Evolutionary conservation across 108 stramenopile genomes (phyloP).

Genomic region (Nitzschia sp.): DNA sequence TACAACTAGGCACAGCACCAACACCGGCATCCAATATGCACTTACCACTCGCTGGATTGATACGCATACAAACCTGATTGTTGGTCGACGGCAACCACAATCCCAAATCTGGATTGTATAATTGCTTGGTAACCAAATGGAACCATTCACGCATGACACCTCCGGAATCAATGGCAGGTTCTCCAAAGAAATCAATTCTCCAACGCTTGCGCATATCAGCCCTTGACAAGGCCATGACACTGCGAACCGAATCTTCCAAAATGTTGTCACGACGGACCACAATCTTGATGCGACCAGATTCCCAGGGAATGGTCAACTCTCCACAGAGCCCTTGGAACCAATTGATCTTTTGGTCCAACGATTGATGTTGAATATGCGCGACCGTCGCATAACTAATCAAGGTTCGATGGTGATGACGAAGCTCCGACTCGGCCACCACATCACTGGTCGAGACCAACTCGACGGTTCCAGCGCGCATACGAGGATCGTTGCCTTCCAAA

Average conservation of each 20-base stretch:
- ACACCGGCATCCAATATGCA: not conserved
- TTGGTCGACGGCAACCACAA: constrained; percentile 86
- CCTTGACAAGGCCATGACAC: constrained; percentile 76
- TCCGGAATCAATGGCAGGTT: constrained; percentile 96
- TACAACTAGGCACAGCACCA: too few species aligned
- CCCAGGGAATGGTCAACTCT: constrained; percentile 70
- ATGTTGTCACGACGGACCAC: constrained; percentile 67
- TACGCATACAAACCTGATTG: constrained; percentile 92
- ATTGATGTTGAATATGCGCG: constrained; percentile 49
- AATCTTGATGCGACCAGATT: constrained; percentile 83
- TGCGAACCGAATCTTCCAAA: constrained; percentile 78
- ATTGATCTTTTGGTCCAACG: constrained; percentile 68
- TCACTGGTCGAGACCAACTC: constrained; percentile 66
- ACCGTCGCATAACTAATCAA: constrained; percentile 75
- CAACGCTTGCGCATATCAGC: constrained; percentile 91
- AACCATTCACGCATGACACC: constrained; percentile 97
- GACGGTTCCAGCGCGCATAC: constrained; percentile 68
- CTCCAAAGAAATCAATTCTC: constrained; percentile 92
- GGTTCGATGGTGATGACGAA: constrained; percentile 38
- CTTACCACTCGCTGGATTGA: constrained; percentile 79
- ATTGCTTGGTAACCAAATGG: constrained; percentile 78
- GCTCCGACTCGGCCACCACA: constrained; percentile 64
- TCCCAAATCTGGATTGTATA: constrained; percentile 96
- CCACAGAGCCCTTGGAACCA: constrained; percentile 84
- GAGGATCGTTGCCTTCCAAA: constrained; percentile 80